Conservation (phyloP, 2,329 filamentous ascomycete species). For the Myriangium duriaei region DNA sequence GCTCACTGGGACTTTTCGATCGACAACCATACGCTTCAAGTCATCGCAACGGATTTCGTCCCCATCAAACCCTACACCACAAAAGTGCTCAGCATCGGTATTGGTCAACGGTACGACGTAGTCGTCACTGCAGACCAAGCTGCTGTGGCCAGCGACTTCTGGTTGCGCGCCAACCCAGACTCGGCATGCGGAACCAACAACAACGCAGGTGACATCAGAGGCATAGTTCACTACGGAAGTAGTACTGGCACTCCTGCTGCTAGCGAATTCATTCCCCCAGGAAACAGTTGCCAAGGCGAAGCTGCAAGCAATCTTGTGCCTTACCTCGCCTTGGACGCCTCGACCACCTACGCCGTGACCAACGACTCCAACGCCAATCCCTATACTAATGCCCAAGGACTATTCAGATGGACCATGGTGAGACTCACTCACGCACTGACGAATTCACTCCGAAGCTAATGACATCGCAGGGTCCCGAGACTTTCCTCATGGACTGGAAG, state of each 20-base stretch:
- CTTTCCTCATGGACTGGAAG: conserved; percentile 15
- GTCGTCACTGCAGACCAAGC: conserved; percentile 20
- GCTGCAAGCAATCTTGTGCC: not conserved
- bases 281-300: not conserved
- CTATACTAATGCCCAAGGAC: no score
- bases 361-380: no score
- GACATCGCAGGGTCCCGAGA: conserved; percentile 4
- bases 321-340: conserved; percentile 9
- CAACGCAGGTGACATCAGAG: conserved; percentile 20
- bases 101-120: conserved; percentile 25
- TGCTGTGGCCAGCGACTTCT: conserved; percentile 19
- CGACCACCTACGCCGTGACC: conserved; percentile 21
- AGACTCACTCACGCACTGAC: no score
- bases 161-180: conserved; percentile 27
- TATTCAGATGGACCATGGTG: no score
- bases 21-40: conserved; percentile 27
- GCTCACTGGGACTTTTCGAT: conserved; percentile 32
- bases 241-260: conserved; percentile 18
- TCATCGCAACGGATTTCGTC: conserved; percentile 28
- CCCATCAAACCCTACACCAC: conserved; percentile 27
- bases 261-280: no score
- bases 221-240: conserved; percentile 25
- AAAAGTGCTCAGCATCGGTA: conserved; percentile 24
- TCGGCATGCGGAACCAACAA: conserved; percentile 26
- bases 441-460: conserved; percentile 21